These are phyloP conservation scores for Elaeagnus macrophylla DNA, from an alignment of 306 rosid species.

Conservation along the genomic window DNA sequence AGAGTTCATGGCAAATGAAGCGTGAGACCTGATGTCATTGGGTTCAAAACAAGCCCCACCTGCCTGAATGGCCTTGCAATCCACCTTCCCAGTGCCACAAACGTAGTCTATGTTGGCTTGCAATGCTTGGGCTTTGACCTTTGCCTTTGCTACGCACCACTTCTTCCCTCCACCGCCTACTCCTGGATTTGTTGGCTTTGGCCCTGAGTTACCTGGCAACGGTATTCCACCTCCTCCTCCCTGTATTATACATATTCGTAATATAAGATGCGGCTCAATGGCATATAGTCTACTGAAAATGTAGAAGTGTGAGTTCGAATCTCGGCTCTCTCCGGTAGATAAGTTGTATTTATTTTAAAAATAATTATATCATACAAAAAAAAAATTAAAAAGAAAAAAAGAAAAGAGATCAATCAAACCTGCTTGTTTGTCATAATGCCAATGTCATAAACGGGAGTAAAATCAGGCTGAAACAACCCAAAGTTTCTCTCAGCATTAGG, in stretches of 20 bases:
- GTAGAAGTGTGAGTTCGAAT: background rate
- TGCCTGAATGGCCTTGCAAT: conserved; percentile 53
- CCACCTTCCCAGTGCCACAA: conserved; percentile 39
- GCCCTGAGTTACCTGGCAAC: too few relatives aligned
- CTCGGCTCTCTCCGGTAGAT: too few relatives aligned
- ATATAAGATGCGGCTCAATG: too few relatives aligned
- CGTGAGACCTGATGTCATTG: conserved; percentile 31
- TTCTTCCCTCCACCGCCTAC: conserved; percentile 22
- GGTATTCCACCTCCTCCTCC: background rate
- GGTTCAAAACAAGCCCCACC: conserved; percentile 57
- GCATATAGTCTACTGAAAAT: too few relatives aligned
- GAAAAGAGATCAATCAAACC: conserved; percentile 15
- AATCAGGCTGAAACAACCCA: conserved; percentile 69
- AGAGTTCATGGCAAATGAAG: conserved; percentile 70
- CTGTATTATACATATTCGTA: background rate
- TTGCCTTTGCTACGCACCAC: conserved; percentile 65
- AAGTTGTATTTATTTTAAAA: too few relatives aligned
- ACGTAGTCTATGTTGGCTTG: conserved; percentile 62
- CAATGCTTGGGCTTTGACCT: conserved; percentile 28
- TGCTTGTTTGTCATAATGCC: conserved; percentile 47
- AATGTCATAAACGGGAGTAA: conserved; percentile 57
- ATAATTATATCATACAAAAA: too few relatives aligned
- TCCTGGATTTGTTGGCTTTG: background rate
- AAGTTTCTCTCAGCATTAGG: conserved; percentile 77
- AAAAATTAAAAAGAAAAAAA: too few relatives aligned